A percentile compares a stretch with the other conserved stretches of the same genome.
These are phyloP conservation scores for Gilbertella persicaria DNA, from an alignment of 371 early-diverging fungal species.

Conservation along the genomic window DNA sequence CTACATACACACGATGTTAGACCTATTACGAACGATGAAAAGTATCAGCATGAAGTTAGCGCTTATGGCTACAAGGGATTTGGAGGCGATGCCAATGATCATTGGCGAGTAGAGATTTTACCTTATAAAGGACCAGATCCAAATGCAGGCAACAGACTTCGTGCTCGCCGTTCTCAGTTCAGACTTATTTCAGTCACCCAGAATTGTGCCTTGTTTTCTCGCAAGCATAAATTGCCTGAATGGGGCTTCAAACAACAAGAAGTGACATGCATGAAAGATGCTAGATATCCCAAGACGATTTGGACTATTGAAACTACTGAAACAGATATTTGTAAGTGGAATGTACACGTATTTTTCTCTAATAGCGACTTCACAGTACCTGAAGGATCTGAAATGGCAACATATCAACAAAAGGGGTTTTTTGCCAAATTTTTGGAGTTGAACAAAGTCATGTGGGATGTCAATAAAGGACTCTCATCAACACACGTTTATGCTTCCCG, in stretches of 20 bases:
- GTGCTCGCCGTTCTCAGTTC: slow-evolving; percentile 66
- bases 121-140: slow-evolving; percentile 49
- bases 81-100: slow-evolving; percentile 58
- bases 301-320: slow-evolving; percentile 64
- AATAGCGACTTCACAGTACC: slow-evolving; percentile 34
- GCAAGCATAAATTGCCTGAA: slow-evolving; percentile 81
- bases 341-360: background rate
- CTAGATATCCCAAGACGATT: slow-evolving; percentile 56
- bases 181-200: slow-evolving; percentile 73
- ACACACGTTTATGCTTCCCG: slow-evolving; percentile 91
- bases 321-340: slow-evolving; percentile 45
- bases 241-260: slow-evolving; percentile 98
- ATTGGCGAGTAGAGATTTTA: slow-evolving; percentile 73
- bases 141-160: slow-evolving; percentile 31
- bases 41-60: slow-evolving; percentile 83
- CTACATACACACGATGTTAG: slow-evolving; percentile 50
- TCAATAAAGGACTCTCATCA: slow-evolving; percentile 82
- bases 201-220: slow-evolving; percentile 79
- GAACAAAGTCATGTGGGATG: slow-evolving; percentile 80
- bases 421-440: slow-evolving; percentile 83
- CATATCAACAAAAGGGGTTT: slow-evolving; percentile 59
- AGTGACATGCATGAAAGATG: slow-evolving; percentile 78
- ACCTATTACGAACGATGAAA: slow-evolving; percentile 79
- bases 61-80: slow-evolving; percentile 57
- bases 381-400: slow-evolving; percentile 33